Base-by-base conservation (phyloP, 2,329 filamentous ascomycete species). In the Fusarium zealandicum region DNA sequence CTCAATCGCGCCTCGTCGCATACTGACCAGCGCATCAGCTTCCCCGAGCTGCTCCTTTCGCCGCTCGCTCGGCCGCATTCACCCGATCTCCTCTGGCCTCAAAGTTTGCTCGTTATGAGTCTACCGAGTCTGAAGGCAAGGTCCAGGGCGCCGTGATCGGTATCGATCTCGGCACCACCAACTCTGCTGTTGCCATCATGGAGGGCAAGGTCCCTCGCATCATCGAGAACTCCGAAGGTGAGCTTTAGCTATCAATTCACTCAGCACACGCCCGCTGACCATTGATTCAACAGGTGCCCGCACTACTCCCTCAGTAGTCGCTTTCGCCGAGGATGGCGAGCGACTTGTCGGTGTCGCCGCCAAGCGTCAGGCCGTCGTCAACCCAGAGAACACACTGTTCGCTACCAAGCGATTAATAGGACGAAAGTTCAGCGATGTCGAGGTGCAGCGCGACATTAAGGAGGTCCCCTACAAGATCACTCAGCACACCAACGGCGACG, bases 381-480 rank as follows among this genome's bases (percentile, higher is more conserved):
- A 98, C 84, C 93, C 93, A 57, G 93, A 97, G 79, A 97, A 97
- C 84, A 98, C 93, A 53, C 87, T 98, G 54, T 98, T 97, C 77
- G 93, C 93, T 76, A 97, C 93, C 66, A 98, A 98, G 88, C 92
- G 93, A 86, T 87, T 98, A 76, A 97, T 98, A 77, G 93, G 93
- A 73, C 91, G 93, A 76, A 97, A 97, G 83, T 98, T 93, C 84
- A 92, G 85, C 76, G 93, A 98, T 70, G 75, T 82, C 65, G 93
- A 98, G 83, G 92, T 96, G 55, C 93, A 98, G 84, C 90, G 92
- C 72, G 93, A 98, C 74, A 90, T 98, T 75, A 92, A 96, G 82
- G 91, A 97, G 80, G 93, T 98, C 11, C 93, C 93, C 57, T 98
- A 96, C 86, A 97, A 96, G 87, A 97, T 98, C 68, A 89, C 96